Evolutionary conservation across 2,329 filamentous ascomycete genomes (phyloP).

Genomic region (Fusarium brevicatenulatum): DNA sequence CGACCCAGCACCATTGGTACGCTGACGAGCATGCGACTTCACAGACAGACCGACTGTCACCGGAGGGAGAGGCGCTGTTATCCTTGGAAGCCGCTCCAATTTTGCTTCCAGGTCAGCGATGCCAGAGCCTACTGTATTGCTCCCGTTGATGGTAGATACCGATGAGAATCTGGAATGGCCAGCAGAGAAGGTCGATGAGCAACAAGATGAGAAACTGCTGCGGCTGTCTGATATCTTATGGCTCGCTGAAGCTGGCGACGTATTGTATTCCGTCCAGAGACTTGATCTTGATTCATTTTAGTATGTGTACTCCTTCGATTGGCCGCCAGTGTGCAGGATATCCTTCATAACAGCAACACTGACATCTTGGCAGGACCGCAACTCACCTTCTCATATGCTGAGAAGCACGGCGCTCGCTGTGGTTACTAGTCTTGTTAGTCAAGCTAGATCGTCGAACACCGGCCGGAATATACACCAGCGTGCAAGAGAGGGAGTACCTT

Average conservation of each 20-base stretch:
- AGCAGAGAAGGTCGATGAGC: constrained; percentile 57
- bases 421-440: constrained; percentile 17
- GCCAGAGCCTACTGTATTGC: constrained; percentile 49
- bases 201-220: constrained; percentile 63
- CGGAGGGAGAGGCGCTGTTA: constrained; percentile 25
- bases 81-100: constrained; percentile 43
- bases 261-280: constrained; percentile 37
- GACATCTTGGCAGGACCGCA: not conserved
- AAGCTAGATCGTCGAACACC: not conserved
- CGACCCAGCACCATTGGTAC: not conserved
- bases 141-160: constrained; percentile 60
- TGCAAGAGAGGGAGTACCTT: constrained; percentile 25
- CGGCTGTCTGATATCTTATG: constrained; percentile 59
- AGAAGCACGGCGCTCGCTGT: constrained; percentile 31
- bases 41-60: constrained; percentile 13
- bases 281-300: constrained; percentile 36
- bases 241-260: constrained; percentile 16
- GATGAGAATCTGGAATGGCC: constrained; percentile 65
- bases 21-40: constrained; percentile 16
- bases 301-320: not conserved
- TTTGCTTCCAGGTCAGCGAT: constrained; percentile 54
- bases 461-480: not conserved
- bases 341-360: not conserved
- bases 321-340: not conserved
- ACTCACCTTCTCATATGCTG: constrained; percentile 39